Evolutionary conservation across 208 protist species (phyloP).

Genomic region (Tritrichomonas foetus): DNA sequence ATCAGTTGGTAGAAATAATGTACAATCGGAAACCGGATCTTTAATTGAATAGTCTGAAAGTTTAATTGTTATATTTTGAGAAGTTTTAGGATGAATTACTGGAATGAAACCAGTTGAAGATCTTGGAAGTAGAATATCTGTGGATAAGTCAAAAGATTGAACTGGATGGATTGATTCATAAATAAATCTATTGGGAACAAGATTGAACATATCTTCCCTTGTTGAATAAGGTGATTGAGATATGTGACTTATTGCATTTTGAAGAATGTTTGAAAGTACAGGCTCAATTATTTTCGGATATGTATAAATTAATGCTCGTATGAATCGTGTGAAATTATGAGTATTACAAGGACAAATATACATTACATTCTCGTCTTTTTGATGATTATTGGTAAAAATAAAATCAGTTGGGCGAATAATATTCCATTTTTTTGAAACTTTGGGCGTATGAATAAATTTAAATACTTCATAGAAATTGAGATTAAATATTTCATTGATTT

Average conservation of each 20-base stretch:
- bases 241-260: background rate
- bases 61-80: too few relatives aligned
- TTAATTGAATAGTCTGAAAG: too few relatives aligned
- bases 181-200: background rate
- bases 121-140: background rate
- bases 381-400: background rate
- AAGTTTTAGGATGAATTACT: background rate
- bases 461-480: background rate
- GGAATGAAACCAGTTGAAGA: background rate
- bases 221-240: too few relatives aligned
- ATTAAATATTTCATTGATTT: background rate
- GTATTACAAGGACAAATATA: background rate
- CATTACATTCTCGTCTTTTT: too few relatives aligned
- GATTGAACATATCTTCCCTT: background rate
- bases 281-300: background rate
- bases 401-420: background rate
- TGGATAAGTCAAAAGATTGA: background rate
- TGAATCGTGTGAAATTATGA: background rate
- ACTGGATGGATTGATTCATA: background rate
- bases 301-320: background rate
- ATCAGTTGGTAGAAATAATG: background rate
- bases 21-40: background rate
- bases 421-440: background rate
- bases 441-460: background rate
- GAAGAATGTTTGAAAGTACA: background rate